Percentiles rank a stretch among this genome's conserved stretches.
phyloP scores from a whole-genome alignment of 352 stramenopile genomes.

The Pythium volutum region DNA sequence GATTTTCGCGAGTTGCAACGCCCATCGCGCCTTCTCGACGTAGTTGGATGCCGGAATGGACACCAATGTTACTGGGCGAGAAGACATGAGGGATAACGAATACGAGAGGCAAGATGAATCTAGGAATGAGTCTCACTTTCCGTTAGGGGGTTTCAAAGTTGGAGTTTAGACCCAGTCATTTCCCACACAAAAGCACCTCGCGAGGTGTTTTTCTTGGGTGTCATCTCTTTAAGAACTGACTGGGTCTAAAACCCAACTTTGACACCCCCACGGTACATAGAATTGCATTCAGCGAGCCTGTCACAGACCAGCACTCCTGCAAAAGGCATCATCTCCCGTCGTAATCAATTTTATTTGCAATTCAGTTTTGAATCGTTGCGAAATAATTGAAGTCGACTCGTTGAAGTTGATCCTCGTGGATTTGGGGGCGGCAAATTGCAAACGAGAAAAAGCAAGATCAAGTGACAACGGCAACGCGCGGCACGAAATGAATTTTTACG shows the following conservation, averaged over 20 bases:
- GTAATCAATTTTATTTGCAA: neutral
- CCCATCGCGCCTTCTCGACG: conserved; percentile 60
- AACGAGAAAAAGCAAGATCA: neutral
- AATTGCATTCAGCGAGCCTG: too few relatives aligned
- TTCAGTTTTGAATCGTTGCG: conserved; percentile 2
- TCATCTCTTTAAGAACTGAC: too few relatives aligned
- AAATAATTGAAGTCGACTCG: neutral
- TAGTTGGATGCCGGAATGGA: conserved; percentile 59
- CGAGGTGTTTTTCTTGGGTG: too few relatives aligned
- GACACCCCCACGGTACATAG: too few relatives aligned
- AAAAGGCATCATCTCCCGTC: neutral
- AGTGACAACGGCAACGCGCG: conserved; percentile 9
- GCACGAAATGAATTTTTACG: neutral
- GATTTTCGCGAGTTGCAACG: conserved; percentile 38
- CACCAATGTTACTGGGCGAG: too few relatives aligned
- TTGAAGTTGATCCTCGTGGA: neutral
- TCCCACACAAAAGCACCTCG: too few relatives aligned
- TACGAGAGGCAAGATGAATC: neutral
- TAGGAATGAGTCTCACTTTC: neutral
- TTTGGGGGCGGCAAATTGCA: neutral
- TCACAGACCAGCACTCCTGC: neutral
- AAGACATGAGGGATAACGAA: too few relatives aligned
- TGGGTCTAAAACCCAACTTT: too few relatives aligned
- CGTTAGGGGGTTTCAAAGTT: neutral
- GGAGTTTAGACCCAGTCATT: too few relatives aligned